phyloP scores from a whole-genome alignment of 169 alveolate genomes.

The Plasmodium malariae region DNA sequence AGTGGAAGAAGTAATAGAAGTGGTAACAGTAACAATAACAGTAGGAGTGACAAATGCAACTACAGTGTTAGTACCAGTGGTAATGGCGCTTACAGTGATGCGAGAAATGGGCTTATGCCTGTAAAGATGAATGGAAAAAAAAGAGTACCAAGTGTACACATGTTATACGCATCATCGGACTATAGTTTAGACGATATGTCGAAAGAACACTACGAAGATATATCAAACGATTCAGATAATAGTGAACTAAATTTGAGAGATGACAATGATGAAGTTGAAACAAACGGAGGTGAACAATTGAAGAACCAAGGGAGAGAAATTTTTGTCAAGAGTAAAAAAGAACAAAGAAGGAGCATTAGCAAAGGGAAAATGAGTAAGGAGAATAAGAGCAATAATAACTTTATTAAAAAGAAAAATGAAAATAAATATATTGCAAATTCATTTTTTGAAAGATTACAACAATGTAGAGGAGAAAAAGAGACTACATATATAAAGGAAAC shows the following conservation, averaged over 20 bases:
- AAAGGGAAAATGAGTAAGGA: neutral
- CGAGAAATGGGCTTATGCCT: too few species aligned
- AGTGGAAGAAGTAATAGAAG: neutral
- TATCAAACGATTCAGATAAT: too few species aligned
- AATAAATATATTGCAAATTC: neutral
- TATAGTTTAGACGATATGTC: too few species aligned
- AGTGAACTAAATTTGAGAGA: neutral
- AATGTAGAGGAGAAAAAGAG: constrained; percentile 36
- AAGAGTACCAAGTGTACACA: too few species aligned
- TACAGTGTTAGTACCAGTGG: too few species aligned
- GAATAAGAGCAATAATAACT: neutral
- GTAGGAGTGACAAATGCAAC: constrained; percentile 7
- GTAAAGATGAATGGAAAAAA: too few species aligned
- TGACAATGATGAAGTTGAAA: neutral
- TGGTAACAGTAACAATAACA: neutral
- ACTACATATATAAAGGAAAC: constrained; percentile 7
- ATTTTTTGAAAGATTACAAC: constrained; percentile 37
- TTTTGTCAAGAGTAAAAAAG: neutral
- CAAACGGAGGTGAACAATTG: neutral
- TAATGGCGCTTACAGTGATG: too few species aligned
- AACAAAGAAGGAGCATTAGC: neutral
- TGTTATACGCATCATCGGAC: too few species aligned
- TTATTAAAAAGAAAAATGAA: constrained; percentile 20
- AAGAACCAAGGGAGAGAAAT: neutral
- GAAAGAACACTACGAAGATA: too few species aligned